Evolutionary conservation across 148 eudicot species (phyloP).

Genomic region (Vaccinium darrowii): DNA sequence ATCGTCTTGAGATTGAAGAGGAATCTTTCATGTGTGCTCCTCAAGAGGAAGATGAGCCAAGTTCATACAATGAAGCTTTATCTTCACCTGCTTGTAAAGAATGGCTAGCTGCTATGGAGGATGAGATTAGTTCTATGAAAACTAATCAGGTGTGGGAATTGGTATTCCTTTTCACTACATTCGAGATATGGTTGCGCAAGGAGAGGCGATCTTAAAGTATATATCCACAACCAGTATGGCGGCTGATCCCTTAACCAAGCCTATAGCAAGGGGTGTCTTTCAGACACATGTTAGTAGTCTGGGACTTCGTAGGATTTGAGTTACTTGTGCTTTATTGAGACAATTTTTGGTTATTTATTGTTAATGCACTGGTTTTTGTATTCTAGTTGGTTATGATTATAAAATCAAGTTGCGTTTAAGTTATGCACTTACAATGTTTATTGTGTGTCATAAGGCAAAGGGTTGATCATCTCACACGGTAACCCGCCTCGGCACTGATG

Average conservation of each 20-base stretch:
- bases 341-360: too few relatives aligned
- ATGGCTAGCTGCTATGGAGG: not conserved
- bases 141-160: not conserved
- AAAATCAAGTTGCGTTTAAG: too few relatives aligned
- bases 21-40: not conserved
- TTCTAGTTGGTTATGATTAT: too few relatives aligned
- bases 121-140: not conserved
- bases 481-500: not conserved
- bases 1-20: not conserved
- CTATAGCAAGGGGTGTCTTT: too few relatives aligned
- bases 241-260: not conserved
- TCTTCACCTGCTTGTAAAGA: not conserved
- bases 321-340: too few relatives aligned
- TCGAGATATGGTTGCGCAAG: not conserved
- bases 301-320: too few relatives aligned
- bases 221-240: not conserved
- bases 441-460: too few relatives aligned
- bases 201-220: not conserved
- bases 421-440: too few relatives aligned
- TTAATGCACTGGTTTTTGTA: too few relatives aligned
- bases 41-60: not conserved
- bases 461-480: too few relatives aligned
- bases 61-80: not conserved
- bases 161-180: not conserved
- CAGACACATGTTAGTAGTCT: too few relatives aligned